These are phyloP conservation scores for Penicillium vulpinum DNA, from an alignment of 2,329 filamentous ascomycete genomes.

Conservation along the genomic window DNA sequence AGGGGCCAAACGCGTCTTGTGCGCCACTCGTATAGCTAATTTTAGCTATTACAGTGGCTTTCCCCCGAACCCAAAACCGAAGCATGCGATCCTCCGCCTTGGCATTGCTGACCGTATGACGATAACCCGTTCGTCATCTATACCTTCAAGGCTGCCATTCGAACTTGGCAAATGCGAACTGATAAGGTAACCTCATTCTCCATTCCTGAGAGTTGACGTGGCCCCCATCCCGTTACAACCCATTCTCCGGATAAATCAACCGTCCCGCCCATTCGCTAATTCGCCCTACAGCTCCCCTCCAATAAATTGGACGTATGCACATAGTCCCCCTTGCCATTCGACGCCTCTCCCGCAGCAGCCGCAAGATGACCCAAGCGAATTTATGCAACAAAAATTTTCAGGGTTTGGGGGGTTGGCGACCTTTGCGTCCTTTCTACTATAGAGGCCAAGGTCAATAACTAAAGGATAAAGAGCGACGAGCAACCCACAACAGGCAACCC, in stretches of 20 bases:
- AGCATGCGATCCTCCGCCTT: background rate
- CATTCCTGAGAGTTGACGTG: background rate
- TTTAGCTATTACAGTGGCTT: background rate
- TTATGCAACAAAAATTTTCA: conserved; percentile 5
- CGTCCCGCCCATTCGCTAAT: background rate
- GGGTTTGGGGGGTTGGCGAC: background rate
- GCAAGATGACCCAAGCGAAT: background rate
- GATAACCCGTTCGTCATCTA: background rate
- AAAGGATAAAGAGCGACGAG: conserved; percentile 4
- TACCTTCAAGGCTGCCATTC: background rate
- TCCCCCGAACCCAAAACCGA: background rate
- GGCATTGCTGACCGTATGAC: background rate
- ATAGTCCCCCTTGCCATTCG: conserved; percentile 22
- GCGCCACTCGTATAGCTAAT: conserved; percentile 8
- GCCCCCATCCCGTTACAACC: conserved; percentile 7
- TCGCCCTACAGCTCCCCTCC: background rate
- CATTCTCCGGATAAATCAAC: conserved; percentile 19
- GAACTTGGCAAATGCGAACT: background rate
- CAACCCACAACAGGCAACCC: no score
- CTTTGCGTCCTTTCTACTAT: conserved; percentile 18
- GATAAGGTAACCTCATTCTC: background rate
- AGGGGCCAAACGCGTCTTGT: conserved; percentile 15
- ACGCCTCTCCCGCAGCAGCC: background rate
- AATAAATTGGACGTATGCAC: background rate
- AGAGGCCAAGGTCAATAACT: conserved; percentile 21